Percentiles rank a stretch among this genome's conserved stretches.
These are phyloP conservation scores for Globisporangium parvum DNA, from an alignment of 352 stramenopile genomes.

Conservation along the genomic window DNA sequence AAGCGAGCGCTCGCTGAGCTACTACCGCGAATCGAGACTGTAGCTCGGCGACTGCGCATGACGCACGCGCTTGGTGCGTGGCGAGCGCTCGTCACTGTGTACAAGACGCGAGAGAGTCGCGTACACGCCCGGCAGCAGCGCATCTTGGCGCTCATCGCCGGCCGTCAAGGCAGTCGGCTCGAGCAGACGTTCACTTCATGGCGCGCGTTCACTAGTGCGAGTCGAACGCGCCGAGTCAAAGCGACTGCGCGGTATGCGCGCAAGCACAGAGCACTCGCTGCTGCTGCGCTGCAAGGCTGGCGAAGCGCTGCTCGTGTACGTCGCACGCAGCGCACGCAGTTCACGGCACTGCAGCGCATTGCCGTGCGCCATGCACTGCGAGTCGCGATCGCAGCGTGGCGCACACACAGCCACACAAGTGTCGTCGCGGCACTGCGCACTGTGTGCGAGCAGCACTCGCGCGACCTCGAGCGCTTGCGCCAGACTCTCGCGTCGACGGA, in stretches of 20 bases:
- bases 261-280: not conserved
- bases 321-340: not conserved
- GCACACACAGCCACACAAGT: not conserved
- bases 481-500: not conserved
- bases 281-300: not conserved
- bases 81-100: constrained; percentile 7
- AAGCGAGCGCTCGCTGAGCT: too few relatives aligned
- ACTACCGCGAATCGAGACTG: too few relatives aligned
- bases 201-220: constrained; percentile 13
- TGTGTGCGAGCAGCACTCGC: not conserved
- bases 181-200: constrained; percentile 25
- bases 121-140: constrained; percentile 21
- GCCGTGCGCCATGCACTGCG: constrained; percentile 12
- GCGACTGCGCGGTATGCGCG: not conserved
- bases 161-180: constrained; percentile 18
- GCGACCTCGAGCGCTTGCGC: not conserved
- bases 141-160: constrained; percentile 31
- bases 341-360: not conserved
- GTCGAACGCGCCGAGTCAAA: not conserved
- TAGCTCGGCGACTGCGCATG: not conserved
- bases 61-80: constrained; percentile 5
- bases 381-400: constrained; percentile 20
- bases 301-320: not conserved
- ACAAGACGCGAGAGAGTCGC: constrained; percentile 5
- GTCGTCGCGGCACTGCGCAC: not conserved